Base-by-base conservation (phyloP, 2,329 filamentous ascomycete species). In the Trichoderma polysporum region DNA sequence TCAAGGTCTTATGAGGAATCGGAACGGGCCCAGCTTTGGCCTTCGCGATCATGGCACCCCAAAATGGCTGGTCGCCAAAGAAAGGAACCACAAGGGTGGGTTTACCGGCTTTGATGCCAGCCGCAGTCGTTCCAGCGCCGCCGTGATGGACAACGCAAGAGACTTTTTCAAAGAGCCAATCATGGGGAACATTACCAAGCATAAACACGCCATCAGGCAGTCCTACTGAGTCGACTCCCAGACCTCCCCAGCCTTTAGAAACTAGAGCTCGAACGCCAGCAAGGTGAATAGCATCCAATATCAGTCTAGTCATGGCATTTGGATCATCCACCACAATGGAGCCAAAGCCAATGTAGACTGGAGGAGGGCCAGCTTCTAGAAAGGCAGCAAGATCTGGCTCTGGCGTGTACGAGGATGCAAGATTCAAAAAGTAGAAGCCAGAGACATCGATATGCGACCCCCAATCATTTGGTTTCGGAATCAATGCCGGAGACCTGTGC, bases 61-160 rank as follows among this genome's bases (percentile, higher is more conserved):
- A 94, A 73, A 94, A 94, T 0, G 90, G 90, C 76, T 94, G 91
- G 72, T 94, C 91, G 1, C 91, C 91, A 74, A 94, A 97, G 80
- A 97, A 97, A 0, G 93, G 93, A 0, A 97, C 88, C 2, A 97
- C 85, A 2, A 95, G 86, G 0, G 93, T 97, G 2, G 93, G 93
- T 63, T 89, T 89, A 27, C 92, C 93, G 1, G 89, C 86, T 19
- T 90, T 86, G 68, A 97, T 91, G n/a, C 93, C 93, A 0, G 92
- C 91, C 1, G 93, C 92, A 1, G 92, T 96, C 2, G 93, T 97
- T 19, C 93, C 93, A 9, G 93, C 93, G 67, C 93, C 93, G 25
- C 93, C 93, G 70, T 97, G 93, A 74, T 97, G 93, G 5, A 95
- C 90, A 1, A 97, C 93, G 50, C 88, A 90, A 0, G 91, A 90